Percentiles rank a stretch among this genome's conserved stretches.
Conservation (phyloP, 1,284 basidiomycete genomes). For the Ceratobasidium sp. region DNA sequence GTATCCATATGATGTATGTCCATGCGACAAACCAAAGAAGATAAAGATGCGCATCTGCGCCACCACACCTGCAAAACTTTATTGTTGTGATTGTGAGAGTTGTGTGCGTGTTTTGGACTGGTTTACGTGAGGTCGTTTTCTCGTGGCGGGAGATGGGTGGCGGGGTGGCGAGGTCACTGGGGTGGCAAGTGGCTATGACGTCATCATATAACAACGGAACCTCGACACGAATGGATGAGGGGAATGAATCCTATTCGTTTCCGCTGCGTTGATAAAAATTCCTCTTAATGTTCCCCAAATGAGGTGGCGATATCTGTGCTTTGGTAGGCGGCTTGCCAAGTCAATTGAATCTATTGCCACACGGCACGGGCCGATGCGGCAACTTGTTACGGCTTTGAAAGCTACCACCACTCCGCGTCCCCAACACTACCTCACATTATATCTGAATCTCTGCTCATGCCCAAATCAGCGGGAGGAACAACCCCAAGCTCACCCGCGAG, state of each 20-base stretch:
- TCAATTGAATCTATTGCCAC: too few species aligned
- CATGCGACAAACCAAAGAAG: conserved; percentile 1
- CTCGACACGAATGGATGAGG: too few species aligned
- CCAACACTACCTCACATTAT: too few species aligned
- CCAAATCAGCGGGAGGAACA: not conserved
- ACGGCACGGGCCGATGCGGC: too few species aligned
- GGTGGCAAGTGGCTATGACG: conserved; percentile 10
- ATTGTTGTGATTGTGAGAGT: not conserved
- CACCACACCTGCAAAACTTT: not conserved
- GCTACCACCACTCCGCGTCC: too few species aligned
- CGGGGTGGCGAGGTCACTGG: not conserved
- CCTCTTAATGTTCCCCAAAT: too few species aligned
- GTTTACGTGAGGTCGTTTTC: not conserved
- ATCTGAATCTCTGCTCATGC: not conserved
- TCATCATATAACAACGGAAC: too few species aligned
- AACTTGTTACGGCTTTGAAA: too few species aligned
- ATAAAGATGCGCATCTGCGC: not conserved
- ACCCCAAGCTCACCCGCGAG: not conserved
- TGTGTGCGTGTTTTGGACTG: not conserved
- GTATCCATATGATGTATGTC: conserved; percentile 41
- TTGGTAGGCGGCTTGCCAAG: too few species aligned
- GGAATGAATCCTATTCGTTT: too few species aligned
- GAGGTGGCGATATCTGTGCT: too few species aligned
- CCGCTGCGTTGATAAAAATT: too few species aligned
- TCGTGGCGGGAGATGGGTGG: conserved; percentile 9